Conservation (phyloP, 306 rosid species). For the Prunus campanulata region DNA sequence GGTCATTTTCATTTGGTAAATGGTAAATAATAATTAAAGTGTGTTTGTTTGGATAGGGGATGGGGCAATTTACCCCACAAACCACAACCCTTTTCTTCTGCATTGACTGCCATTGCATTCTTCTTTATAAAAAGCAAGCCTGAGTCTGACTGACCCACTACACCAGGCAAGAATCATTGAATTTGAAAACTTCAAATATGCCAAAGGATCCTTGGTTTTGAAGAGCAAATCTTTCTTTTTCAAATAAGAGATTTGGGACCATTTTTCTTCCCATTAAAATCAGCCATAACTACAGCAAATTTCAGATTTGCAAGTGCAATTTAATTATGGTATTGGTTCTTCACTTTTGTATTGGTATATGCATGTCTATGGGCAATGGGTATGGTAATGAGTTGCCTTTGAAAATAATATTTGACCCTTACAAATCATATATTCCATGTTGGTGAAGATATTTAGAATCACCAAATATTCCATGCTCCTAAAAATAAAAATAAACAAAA, state of each 20-base stretch:
- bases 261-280: constrained; percentile 10
- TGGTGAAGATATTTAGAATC: background rate
- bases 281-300: constrained; percentile 7
- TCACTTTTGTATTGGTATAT: background rate
- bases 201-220: constrained; percentile 9
- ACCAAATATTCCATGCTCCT: background rate
- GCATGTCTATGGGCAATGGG: background rate
- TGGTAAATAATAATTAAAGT: background rate
- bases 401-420: background rate
- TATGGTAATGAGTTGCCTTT: background rate
- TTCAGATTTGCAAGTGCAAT: background rate
- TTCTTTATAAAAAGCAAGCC: constrained; percentile 19
- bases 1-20: too few species aligned
- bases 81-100: background rate
- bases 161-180: constrained; percentile 38
- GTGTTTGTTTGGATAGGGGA: background rate
- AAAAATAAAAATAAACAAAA: background rate
- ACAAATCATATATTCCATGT: background rate
- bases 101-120: background rate
- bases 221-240: constrained; percentile 1
- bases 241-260: constrained; percentile 1
- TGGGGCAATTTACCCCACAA: background rate
- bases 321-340: background rate
- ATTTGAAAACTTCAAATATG: constrained; percentile 21
- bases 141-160: constrained; percentile 28